These are phyloP conservation scores for Guillardia theta DNA, from an alignment of 78 protist species.

Conservation along the genomic window DNA sequence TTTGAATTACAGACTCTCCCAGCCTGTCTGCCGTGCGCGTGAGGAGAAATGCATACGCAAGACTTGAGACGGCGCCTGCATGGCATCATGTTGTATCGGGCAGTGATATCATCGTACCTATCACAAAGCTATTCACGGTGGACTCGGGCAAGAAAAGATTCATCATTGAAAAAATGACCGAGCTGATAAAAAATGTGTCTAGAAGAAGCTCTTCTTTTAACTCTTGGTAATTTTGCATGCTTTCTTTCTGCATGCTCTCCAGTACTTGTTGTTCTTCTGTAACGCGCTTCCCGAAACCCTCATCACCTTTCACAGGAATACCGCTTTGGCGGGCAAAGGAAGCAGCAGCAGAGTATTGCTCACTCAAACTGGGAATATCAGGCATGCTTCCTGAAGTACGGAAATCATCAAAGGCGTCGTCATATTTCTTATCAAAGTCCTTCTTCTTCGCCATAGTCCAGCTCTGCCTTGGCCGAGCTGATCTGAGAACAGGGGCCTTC, in stretches of 20 bases:
- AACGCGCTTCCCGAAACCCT: not conserved
- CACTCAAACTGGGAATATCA: not conserved
- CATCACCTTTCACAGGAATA: not conserved
- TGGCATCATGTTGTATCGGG: too few species aligned
- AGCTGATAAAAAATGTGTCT: not conserved
- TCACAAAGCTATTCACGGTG: too few species aligned
- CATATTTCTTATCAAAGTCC: not conserved
- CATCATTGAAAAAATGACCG: too few species aligned
- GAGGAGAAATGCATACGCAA: not conserved
- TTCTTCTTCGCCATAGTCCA: not conserved
- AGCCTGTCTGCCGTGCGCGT: not conserved
- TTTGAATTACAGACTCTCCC: not conserved
- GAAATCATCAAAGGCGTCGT: not conserved
- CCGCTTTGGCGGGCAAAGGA: not conserved
- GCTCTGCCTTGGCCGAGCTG: too few species aligned
- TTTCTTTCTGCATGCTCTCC: not conserved
- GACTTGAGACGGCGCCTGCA: not conserved
- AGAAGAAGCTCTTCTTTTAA: not conserved
- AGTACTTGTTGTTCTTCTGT: not conserved
- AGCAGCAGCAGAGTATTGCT: not conserved
- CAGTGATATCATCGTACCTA: too few species aligned
- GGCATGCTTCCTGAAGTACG: constrained; percentile 17
- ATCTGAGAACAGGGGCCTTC: not conserved
- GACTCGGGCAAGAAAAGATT: too few species aligned
- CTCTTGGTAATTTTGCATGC: not conserved